Base-by-base conservation (phyloP, 177 flowering plant genomes). In the Vitis hybrid region DNA sequence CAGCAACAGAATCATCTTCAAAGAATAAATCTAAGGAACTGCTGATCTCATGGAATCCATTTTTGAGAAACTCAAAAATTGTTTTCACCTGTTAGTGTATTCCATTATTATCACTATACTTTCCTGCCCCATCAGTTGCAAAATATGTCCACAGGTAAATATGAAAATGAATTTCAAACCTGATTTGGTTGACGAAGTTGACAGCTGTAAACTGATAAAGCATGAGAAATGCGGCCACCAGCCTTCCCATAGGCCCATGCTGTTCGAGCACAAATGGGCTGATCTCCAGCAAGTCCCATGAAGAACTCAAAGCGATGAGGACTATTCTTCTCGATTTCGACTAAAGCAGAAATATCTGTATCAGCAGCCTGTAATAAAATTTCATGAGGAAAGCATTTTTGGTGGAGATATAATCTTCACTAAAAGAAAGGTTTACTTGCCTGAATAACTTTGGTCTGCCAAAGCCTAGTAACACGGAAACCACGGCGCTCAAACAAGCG, bases 401-500 rank as follows among this genome's bases (percentile, higher is more conserved):
- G 62, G 35, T 4, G 14, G 6, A 61, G 15, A 55, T 35, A 68
- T 21, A 3, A 11, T 15, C 46, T 55, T 58, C 67, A 46, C 59
- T 46, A 11, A 40, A 56, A 30, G 54, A 9, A 18, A 12, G 13
- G 18, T 52, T 58, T 50, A 60, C 80, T 72, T 71, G 83, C 99
- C 94, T 95, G 99, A 74, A 93, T 77, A 76, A 93, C 74, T 87
- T 93, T 95, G n/a, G 97, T 95, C 76, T 95, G 99, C 99, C 99
- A 95, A 71, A 93, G 87, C 88, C 85, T 87, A 71, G 76, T 85
- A 67, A 93, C 83, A 57, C 74, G 84, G 72, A 95, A 81, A 70
- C 99, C 99, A 70, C 99, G 94, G 8, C 99, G 92, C 76, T 95
- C 97, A 85, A 95, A 95, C 78, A 95, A 78, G 56, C 98, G 96